Evolutionary conservation across 1,139 yeast genomes (phyloP), one percentile per base, ranked within the genome.

Genomic region (Protomyces pachydermus): DNA sequence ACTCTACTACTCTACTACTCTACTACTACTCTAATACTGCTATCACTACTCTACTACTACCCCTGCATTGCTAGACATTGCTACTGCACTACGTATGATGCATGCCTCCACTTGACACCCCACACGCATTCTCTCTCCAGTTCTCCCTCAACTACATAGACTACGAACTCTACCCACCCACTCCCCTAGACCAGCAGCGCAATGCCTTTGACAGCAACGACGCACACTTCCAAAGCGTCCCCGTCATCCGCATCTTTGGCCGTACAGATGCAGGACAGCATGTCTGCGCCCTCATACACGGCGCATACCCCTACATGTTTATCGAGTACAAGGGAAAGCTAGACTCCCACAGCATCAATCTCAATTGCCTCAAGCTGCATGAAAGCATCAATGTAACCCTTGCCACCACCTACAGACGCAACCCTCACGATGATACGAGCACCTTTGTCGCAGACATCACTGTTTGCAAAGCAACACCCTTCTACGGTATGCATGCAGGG

Each of bases 401-500:
- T 70, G 67, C 70, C 52, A 48, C 54, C 3, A 71, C 74, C 0
- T 72, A 71, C 61, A 69, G 73, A 14, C 70, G 76, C 5, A 71
- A 70, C 65, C 64, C 69, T 25, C 68, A 70, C 4, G 67, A 66
- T 10, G 79, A 70, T 68, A 67, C 67, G 3, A 72, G 76, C 66
- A 75, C 76, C 54, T 88, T 80, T 72, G 80, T 93, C 52, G 89
- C 96, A 0, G 80, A 82, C 60, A 82, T 91, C 0, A 78, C 85
- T 0, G 73, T 89, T 0, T 87, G 95, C 65, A 85, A 85, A 69
- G 97, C 87, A 0, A 79, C 83, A 0, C 93, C 96, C 0, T 86
- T 91, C 62, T 93, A 93, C 73, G 98, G 98, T 0, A 91, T 82
- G 72, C 84, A 83, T 69, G 80, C 84, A 2, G 91, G 91, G 0